These are phyloP conservation scores for Mycena albidolilacea DNA, from an alignment of 768 basidiomycete genomes.

Conservation along the genomic window DNA sequence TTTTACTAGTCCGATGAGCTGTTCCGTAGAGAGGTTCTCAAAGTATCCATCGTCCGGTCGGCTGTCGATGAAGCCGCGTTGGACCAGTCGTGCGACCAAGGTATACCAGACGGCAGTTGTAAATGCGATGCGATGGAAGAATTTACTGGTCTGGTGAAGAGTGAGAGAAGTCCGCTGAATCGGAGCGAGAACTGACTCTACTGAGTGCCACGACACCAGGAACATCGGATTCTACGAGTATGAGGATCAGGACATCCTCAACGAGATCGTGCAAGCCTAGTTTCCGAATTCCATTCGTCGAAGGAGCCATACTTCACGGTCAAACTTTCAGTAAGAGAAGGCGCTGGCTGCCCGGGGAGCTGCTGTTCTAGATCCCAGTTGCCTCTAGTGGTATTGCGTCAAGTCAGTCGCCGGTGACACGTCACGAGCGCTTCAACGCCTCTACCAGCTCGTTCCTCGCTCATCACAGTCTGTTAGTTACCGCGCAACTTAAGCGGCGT, in stretches of 20 bases:
- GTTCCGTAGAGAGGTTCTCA: neutral
- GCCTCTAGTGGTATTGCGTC: no score
- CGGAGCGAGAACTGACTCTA: neutral
- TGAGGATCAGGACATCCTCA: slow-evolving; percentile 19
- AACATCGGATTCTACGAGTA: slow-evolving; percentile 27
- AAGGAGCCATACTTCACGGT: no score
- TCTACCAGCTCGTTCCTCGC: no score
- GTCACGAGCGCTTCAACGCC: no score
- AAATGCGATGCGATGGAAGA: slow-evolving; percentile 3
- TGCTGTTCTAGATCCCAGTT: no score
- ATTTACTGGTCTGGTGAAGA: slow-evolving; percentile 5
- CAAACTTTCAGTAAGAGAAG: no score
- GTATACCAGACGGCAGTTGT: neutral
- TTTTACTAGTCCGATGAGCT: slow-evolving; percentile 18
- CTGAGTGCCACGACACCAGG: slow-evolving; percentile 9
- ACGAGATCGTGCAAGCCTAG: neutral
- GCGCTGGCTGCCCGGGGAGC: no score
- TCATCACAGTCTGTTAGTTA: no score
- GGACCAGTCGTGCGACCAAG: neutral
- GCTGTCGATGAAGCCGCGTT: slow-evolving; percentile 18
- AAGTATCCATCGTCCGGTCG: neutral
- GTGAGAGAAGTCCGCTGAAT: neutral
- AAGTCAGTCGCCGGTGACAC: no score
- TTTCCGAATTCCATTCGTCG: neutral
- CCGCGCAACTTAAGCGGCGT: no score